Evolutionary conservation across 176 grass and related monocot genomes (phyloP).

Genomic region (Avena insularis): DNA sequence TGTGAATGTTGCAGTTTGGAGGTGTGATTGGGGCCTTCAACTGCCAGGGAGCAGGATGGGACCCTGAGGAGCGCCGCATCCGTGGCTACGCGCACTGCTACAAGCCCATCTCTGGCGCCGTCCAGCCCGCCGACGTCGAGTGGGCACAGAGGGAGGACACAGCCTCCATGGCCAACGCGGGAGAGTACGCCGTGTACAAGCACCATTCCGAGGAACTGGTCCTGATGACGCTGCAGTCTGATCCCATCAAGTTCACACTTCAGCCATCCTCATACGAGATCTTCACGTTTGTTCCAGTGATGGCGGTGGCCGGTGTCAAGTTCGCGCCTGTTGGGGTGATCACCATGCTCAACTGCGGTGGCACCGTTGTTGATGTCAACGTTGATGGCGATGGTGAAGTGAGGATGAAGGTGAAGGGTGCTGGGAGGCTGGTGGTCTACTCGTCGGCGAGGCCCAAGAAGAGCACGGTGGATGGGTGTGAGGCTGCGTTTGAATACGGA

Average conservation of each 20-base stretch:
- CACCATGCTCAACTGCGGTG: constrained; percentile 31
- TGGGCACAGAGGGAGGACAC: constrained; percentile 40
- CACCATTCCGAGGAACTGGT: constrained; percentile 39
- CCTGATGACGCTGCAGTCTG: constrained; percentile 37
- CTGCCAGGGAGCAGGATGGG: constrained; percentile 81
- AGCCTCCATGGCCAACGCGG: not conserved
- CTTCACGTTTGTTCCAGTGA: constrained; percentile 54
- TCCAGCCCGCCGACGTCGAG: constrained; percentile 56
- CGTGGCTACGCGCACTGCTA: constrained; percentile 56
- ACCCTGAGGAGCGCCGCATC: constrained; percentile 49
- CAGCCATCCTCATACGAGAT: constrained; percentile 70
- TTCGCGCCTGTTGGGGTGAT: constrained; percentile 52
- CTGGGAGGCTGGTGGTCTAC: constrained; percentile 49
- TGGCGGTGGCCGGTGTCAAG: not conserved
- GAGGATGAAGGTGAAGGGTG: constrained; percentile 58
- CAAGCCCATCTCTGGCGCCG: constrained; percentile 38
- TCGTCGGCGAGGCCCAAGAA: constrained; percentile 43
- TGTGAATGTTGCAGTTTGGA: constrained; percentile 48
- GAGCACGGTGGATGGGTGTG: constrained; percentile 48
- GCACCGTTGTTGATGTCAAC: constrained; percentile 43
- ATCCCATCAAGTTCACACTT: constrained; percentile 60
- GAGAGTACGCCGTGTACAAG: constrained; percentile 42
- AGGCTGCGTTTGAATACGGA: constrained; percentile 45
- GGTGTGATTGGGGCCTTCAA: constrained; percentile 39
- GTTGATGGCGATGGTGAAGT: not conserved